Percentiles rank a stretch among this genome's conserved stretches.
Evolutionary conservation across 2,329 filamentous ascomycete genomes (phyloP).

Genomic region (Botryotinia convoluta): DNA sequence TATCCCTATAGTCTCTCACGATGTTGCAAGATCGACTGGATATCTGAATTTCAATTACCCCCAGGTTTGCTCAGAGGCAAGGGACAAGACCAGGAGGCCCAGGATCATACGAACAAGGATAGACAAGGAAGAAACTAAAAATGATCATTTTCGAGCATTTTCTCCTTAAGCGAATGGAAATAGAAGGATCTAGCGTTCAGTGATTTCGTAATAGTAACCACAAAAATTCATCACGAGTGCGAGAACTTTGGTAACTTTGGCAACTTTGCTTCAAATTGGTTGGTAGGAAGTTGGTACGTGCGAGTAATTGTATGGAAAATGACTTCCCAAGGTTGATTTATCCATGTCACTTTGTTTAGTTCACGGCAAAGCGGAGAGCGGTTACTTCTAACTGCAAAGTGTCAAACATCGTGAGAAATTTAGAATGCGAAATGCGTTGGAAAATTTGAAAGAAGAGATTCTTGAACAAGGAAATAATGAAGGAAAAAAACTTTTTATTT

Average conservation of each 20-base stretch:
- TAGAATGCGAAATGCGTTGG: background rate
- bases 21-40: conserved; percentile 19
- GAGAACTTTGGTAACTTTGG: background rate
- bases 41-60: conserved; percentile 22
- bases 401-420: conserved; percentile 17
- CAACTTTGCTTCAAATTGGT: background rate
- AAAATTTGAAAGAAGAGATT: background rate
- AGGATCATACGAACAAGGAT: background rate
- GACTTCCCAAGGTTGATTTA: background rate
- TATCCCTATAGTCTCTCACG: background rate
- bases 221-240: conserved; percentile 19
- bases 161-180: conserved; percentile 3
- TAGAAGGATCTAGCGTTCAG: conserved; percentile 1
- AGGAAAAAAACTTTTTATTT: background rate
- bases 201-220: conserved; percentile 17
- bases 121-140: background rate
- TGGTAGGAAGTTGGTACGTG: background rate
- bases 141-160: background rate
- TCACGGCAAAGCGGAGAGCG: conserved; percentile 14
- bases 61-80: conserved; percentile 19
- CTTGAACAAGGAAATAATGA: background rate
- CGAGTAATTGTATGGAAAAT: conserved; percentile 5
- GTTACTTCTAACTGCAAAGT: conserved; percentile 22
- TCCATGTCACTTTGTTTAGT: background rate
- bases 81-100: background rate